Percentiles rank a stretch among this genome's conserved stretches.
These are phyloP conservation scores for Yamadazyma takamatsuzukensis DNA, from an alignment of 805 yeast genomes.

Conservation along the genomic window DNA sequence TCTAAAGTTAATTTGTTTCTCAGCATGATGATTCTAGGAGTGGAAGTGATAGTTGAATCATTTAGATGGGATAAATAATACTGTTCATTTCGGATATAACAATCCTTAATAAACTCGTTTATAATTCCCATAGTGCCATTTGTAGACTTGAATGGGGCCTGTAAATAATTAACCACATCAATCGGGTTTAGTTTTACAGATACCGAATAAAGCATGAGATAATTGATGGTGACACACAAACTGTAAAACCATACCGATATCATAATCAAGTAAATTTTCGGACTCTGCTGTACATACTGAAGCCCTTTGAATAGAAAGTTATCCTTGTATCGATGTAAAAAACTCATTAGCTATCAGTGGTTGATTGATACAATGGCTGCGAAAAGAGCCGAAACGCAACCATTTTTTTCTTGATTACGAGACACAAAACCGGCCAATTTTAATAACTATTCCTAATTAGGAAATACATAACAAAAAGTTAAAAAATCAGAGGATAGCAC, in stretches of 20 bases:
- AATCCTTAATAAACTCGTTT: slow-evolving; percentile 7
- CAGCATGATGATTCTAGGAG: slow-evolving; percentile 11
- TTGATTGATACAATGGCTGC: slow-evolving; percentile 1
- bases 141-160: no score
- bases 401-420: neutral
- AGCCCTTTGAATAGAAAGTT: no score
- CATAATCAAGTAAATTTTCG: no score
- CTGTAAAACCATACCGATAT: no score
- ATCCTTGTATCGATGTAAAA: no score
- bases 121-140: no score
- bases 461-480: neutral
- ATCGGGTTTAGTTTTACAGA: slow-evolving; percentile 8
- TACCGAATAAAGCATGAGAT: no score
- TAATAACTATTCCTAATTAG: slow-evolving; percentile 1
- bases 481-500: neutral
- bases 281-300: no score
- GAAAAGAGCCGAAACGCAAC: neutral
- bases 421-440: neutral
- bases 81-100: slow-evolving; percentile 19
- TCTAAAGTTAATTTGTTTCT: neutral
- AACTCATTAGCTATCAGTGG: no score
- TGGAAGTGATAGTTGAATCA: slow-evolving; percentile 16
- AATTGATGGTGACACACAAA: no score
- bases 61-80: slow-evolving; percentile 12
- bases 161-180: slow-evolving; percentile 12